phyloP scores from a whole-genome alignment of 768 basidiomycete genomes.

The Trametes elegans region DNA sequence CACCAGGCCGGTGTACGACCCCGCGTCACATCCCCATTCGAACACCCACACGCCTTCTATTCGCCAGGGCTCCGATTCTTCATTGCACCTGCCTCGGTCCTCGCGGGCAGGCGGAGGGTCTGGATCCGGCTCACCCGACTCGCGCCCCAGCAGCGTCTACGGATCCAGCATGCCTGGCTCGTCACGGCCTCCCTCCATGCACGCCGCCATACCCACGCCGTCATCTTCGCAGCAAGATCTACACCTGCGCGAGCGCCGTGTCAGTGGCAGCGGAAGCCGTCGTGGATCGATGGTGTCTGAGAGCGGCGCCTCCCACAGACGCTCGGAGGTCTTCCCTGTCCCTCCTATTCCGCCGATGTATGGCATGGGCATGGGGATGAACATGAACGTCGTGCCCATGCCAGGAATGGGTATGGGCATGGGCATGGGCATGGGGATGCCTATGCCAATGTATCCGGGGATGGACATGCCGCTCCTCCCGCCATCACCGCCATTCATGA shows the following conservation, averaged over 20 bases:
- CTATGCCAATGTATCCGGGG: conserved; percentile 42
- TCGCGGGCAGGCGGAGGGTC: conserved; percentile 12
- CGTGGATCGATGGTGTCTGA: conserved; percentile 27
- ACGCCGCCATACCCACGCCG: conserved; percentile 38
- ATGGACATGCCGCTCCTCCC: conserved; percentile 71
- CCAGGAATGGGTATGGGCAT: conserved; percentile 24
- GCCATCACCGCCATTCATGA: conserved; percentile 74
- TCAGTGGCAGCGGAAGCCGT: conserved; percentile 32
- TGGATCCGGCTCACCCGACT: conserved; percentile 52
- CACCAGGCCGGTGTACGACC: conserved; percentile 24
- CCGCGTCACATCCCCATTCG: neutral
- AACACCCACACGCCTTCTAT: no score
- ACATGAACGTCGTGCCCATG: conserved; percentile 18
- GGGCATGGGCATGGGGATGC: conserved; percentile 31
- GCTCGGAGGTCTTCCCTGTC: neutral
- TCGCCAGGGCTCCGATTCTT: conserved; percentile 33
- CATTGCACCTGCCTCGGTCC: conserved; percentile 25
- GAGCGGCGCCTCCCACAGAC: conserved; percentile 4
- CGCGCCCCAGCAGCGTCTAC: conserved; percentile 45
- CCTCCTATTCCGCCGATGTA: conserved; percentile 16
- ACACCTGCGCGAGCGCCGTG: conserved; percentile 31
- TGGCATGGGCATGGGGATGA: conserved; percentile 18
- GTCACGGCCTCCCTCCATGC: conserved; percentile 55
- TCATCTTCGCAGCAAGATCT: conserved; percentile 45
- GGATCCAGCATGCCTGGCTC: conserved; percentile 35